These are phyloP conservation scores for Pterulicium gracile DNA, from an alignment of 1,284 basidiomycete genomes.

Conservation along the genomic window DNA sequence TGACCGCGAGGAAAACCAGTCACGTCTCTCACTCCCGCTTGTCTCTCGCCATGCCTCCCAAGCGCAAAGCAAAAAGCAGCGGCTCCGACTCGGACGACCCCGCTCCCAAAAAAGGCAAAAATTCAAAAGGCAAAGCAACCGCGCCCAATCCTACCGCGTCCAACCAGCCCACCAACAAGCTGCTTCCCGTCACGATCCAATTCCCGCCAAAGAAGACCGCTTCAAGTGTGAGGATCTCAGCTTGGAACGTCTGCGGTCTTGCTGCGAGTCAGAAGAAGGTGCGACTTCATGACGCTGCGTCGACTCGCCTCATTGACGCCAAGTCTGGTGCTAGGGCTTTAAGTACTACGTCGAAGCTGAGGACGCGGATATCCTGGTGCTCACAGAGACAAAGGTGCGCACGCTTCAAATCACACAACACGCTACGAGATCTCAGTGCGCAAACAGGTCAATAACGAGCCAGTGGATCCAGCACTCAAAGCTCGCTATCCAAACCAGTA, in stretches of 20 bases:
- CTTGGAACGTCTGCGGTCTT: conserved; percentile 72
- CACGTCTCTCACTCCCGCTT: no score
- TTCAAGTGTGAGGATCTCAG: conserved; percentile 44
- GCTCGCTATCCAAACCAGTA: conserved; percentile 56
- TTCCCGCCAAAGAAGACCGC: conserved; percentile 38
- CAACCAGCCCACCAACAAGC: conserved; percentile 63
- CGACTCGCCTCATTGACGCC: background rate
- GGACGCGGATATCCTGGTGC: conserved; percentile 68
- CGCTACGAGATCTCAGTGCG: background rate
- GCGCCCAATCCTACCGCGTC: conserved; percentile 19
- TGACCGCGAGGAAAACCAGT: no score
- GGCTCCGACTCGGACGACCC: conserved; percentile 14
- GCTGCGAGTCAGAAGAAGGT: conserved; percentile 67
- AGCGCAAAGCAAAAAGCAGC: conserved; percentile 20
- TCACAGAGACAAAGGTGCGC: conserved; percentile 73
- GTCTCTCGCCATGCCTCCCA: conserved; percentile 22
- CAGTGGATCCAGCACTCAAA: conserved; percentile 45
- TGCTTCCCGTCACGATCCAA: conserved; percentile 48
- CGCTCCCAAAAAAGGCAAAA: conserved; percentile 6
- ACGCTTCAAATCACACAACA: conserved; percentile 4
- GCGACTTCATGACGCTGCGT: conserved; percentile 6
- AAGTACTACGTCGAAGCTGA: conserved; percentile 73
- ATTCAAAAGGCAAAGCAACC: no score
- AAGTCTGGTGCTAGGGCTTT: conserved; percentile 48
- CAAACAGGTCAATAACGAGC: conserved; percentile 52